phyloP scores from a whole-genome alignment of 306 rosid genomes.

The Inga laurina region DNA sequence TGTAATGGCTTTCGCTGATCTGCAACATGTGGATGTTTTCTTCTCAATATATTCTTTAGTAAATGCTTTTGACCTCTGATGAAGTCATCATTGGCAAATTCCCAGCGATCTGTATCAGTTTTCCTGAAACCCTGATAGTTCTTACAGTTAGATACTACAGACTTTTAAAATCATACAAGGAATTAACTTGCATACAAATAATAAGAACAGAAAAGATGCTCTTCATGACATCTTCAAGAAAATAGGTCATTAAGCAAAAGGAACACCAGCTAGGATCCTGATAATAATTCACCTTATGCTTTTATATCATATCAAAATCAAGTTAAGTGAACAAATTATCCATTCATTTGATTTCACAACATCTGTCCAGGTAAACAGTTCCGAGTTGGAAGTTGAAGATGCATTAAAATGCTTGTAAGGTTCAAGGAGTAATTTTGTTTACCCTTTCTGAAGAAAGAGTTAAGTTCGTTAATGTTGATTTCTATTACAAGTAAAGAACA shows the following conservation, averaged over 20 bases:
- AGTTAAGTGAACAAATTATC: constrained; percentile 9
- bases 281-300: background rate
- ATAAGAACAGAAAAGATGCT: background rate
- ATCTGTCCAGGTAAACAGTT: background rate
- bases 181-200: background rate
- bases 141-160: constrained; percentile 23
- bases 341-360: background rate
- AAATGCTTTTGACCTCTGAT: constrained; percentile 73
- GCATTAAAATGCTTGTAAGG: background rate
- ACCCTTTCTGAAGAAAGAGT: background rate
- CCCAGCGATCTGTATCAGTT: constrained; percentile 82
- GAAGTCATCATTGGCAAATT: constrained; percentile 81
- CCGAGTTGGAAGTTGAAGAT: background rate
- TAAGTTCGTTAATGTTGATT: background rate
- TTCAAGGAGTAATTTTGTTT: background rate
- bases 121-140: constrained; percentile 89
- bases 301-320: background rate
- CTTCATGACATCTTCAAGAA: background rate
- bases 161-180: background rate
- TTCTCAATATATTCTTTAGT: constrained; percentile 71
- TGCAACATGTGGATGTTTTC: constrained; percentile 59
- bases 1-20: constrained; percentile 55
- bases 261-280: background rate
- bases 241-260: background rate
- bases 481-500: background rate